Percentiles rank a stretch among this genome's conserved stretches.
These are phyloP conservation scores for Manihot esculenta DNA, from an alignment of 441 rosid genomes.

Conservation along the genomic window DNA sequence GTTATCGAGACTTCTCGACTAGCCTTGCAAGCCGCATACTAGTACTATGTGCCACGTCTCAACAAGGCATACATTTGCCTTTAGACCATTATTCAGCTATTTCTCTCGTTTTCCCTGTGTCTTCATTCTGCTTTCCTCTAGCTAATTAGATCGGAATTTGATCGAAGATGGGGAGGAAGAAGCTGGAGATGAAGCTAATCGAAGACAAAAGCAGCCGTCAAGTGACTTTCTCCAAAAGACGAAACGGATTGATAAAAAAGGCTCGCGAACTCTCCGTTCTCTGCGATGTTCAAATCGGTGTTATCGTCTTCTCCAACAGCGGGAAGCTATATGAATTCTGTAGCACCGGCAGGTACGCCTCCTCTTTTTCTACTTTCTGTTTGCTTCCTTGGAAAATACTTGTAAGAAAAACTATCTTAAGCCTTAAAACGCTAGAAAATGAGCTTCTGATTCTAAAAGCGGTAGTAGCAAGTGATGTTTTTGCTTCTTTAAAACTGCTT, in stretches of 20 bases:
- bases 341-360: conserved; percentile 31
- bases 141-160: background rate
- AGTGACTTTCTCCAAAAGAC: conserved; percentile 51
- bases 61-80: background rate
- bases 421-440: background rate
- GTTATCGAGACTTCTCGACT: too few relatives aligned
- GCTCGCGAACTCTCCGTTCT: conserved; percentile 42
- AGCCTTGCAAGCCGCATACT: too few relatives aligned
- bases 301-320: conserved; percentile 36
- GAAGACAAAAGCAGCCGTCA: conserved; percentile 54
- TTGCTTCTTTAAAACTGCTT: too few relatives aligned
- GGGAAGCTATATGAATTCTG: conserved; percentile 40
- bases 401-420: background rate
- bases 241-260: conserved; percentile 42
- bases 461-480: too few relatives aligned
- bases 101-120: too few relatives aligned
- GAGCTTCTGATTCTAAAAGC: too few relatives aligned
- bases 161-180: conserved; percentile 46
- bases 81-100: too few relatives aligned
- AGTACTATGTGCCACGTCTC: background rate
- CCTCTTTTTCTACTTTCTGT: background rate
- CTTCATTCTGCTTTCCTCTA: background rate
- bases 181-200: conserved; percentile 50
- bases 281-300: conserved; percentile 36
- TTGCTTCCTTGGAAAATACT: background rate